Base-by-base conservation (phyloP, 192 early-diverging fungal species). In the Rhizophlyctis rosea region DNA sequence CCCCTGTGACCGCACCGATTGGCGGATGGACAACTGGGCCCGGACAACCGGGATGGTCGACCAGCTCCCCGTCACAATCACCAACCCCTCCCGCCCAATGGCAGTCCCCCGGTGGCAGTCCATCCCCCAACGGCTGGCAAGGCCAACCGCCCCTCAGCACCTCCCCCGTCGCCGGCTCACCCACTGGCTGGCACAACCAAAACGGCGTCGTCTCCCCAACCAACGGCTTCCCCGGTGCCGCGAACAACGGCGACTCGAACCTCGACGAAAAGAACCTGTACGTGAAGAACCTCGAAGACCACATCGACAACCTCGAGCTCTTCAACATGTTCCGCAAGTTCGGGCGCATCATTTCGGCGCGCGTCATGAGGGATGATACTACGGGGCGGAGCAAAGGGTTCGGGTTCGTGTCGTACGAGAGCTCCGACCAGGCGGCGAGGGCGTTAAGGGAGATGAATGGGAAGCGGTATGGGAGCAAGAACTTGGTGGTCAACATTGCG, bases 281-380 rank as follows among this genome's bases (percentile, higher is more conserved):
- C 71, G 58, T 80, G 64, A 80, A 80, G 63, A 78, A 80, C 61
- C 67, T 80, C 21, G 73, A 72, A 18, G 70, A 72, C 3, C 68
- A 61, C 49, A 50, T 80, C 54, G 68, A 69, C 60, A 76, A 76
- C 34, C 50, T 67, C 24, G 79, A 78, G 47, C 68, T 80, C 1
- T 77, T 73, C 59, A 59, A 72, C 33, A 50, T 78, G 34, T 80
- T 80, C 60, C 60, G 70, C 29, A 14, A 21, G 27, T 80, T 68
- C 57, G 79, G 79, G 31, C 64, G 65, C 13, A 76, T 80, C 50
- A 54, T 73, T 9, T 73, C 70, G 25, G 79, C 76, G 2, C 63
- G 68, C 25, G 76, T 80, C n/a, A 80, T 80, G 79, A 54, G 57
- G 49, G 81, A 87, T 58, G 77, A 81, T 29, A 23, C 47, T 3